These are phyloP conservation scores for Flaveria trinervia DNA, from an alignment of 129 eudicot genomes.

Conservation along the genomic window DNA sequence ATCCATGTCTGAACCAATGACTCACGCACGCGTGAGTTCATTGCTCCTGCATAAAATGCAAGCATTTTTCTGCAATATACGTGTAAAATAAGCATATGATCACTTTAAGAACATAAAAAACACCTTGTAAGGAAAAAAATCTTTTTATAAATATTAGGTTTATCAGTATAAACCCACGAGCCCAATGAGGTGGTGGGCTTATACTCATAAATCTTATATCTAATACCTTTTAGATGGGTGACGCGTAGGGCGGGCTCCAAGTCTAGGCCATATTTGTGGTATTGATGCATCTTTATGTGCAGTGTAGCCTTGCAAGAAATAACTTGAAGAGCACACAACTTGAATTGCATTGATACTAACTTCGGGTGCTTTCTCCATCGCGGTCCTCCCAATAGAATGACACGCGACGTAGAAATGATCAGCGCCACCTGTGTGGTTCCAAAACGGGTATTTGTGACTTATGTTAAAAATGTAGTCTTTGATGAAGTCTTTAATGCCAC, in stretches of 20 bases:
- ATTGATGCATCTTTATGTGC: constrained; percentile 83
- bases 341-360: constrained; percentile 87
- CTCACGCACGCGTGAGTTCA: constrained; percentile 72
- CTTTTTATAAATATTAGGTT: too few species aligned
- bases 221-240: constrained; percentile 54
- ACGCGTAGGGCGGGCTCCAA: constrained; percentile 48
- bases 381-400: constrained; percentile 77
- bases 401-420: constrained; percentile 93
- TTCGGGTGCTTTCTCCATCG: constrained; percentile 69
- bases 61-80: constrained; percentile 59
- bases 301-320: constrained; percentile 61
- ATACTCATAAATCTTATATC: too few species aligned
- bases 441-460: constrained; percentile 60
- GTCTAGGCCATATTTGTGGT: constrained; percentile 98
- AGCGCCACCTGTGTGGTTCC: constrained; percentile 85
- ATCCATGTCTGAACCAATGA: constrained; percentile 52
- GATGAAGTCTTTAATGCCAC: constrained; percentile 61
- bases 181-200: too few species aligned
- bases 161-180: too few species aligned
- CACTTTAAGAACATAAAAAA: not conserved
- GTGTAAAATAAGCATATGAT: not conserved
- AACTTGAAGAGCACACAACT: constrained; percentile 89
- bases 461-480: constrained; percentile 50
- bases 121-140: too few species aligned
- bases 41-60: constrained; percentile 95